Conservation (phyloP, 257 asterid genomes). For the Lycium barbarum region DNA sequence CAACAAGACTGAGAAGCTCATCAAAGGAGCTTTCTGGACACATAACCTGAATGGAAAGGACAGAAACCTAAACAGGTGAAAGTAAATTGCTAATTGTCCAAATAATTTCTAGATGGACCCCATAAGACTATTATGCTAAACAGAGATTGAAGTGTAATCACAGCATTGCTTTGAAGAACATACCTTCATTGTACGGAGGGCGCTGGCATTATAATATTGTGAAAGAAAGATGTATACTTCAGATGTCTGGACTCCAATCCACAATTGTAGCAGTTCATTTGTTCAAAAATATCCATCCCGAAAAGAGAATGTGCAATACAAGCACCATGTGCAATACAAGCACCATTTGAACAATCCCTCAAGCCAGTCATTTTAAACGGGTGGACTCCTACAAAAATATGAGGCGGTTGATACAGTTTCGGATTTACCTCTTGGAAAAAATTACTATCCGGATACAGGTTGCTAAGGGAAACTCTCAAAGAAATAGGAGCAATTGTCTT, state of each 20-base stretch:
- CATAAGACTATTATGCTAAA: constrained; percentile 12
- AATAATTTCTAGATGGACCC: constrained; percentile 16
- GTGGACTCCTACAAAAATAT: background rate
- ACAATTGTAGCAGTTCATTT: constrained; percentile 87
- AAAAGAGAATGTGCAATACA: constrained; percentile 89
- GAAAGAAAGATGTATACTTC: constrained; percentile 90
- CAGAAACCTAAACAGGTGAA: constrained; percentile 18
- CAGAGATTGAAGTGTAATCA: constrained; percentile 8
- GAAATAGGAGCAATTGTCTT: constrained; percentile 89
- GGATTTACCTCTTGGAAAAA: constrained; percentile 90
- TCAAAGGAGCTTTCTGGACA: constrained; percentile 84
- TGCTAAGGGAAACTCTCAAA: constrained; percentile 89
- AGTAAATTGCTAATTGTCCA: background rate
- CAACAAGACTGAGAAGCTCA: constrained; percentile 82
- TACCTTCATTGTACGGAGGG: constrained; percentile 95
- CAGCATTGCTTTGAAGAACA: constrained; percentile 24
- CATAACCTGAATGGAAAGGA: constrained; percentile 64
- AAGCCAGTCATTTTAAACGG: background rate
- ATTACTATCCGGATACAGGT: constrained; percentile 85
- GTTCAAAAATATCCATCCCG: constrained; percentile 89
- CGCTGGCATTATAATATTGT: constrained; percentile 86
- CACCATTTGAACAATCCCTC: constrained; percentile 74
- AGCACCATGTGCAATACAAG: constrained; percentile 81
- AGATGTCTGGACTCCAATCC: constrained; percentile 87
- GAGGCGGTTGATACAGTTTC: constrained; percentile 23